Conservation (phyloP, 208 protist species). For the Tritrichomonas foetus region DNA sequence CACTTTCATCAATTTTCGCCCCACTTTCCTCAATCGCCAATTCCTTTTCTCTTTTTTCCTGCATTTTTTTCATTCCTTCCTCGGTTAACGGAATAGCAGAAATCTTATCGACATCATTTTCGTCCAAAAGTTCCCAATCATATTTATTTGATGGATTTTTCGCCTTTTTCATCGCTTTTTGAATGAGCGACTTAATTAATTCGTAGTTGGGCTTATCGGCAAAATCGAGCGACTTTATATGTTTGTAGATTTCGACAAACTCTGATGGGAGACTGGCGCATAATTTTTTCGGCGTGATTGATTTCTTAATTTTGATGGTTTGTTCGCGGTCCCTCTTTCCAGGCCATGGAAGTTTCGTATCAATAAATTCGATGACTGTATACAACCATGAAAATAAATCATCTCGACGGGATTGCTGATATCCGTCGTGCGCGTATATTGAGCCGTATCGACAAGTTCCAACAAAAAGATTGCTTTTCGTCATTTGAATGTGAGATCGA, state of each 20-base stretch:
- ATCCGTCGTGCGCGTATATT: not conserved
- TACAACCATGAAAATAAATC: constrained; percentile 35
- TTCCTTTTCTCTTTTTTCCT: too few relatives aligned
- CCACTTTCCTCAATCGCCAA: too few relatives aligned
- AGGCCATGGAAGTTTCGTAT: not conserved
- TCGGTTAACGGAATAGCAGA: too few relatives aligned
- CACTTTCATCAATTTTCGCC: too few relatives aligned
- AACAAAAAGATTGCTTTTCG: not conserved
- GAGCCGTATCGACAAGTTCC: not conserved
- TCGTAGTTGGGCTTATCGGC: not conserved
- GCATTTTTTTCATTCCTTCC: too few relatives aligned
- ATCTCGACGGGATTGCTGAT: not conserved
- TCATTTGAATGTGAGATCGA: not conserved
- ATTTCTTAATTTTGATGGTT: not conserved
- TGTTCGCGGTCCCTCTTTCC: not conserved
- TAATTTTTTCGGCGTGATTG: not conserved
- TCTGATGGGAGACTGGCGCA: not conserved
- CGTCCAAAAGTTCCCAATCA: too few relatives aligned
- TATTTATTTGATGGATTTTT: too few relatives aligned
- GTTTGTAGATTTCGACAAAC: not conserved
- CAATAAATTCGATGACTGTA: not conserved
- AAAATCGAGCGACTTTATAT: not conserved
- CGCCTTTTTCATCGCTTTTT: not conserved
- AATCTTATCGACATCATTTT: too few relatives aligned
- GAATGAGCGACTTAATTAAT: not conserved